A percentile compares a stretch with the other conserved stretches of the same genome.
Conservation (phyloP, 208 protist species). For the Trypanosomatidae sp. region DNA sequence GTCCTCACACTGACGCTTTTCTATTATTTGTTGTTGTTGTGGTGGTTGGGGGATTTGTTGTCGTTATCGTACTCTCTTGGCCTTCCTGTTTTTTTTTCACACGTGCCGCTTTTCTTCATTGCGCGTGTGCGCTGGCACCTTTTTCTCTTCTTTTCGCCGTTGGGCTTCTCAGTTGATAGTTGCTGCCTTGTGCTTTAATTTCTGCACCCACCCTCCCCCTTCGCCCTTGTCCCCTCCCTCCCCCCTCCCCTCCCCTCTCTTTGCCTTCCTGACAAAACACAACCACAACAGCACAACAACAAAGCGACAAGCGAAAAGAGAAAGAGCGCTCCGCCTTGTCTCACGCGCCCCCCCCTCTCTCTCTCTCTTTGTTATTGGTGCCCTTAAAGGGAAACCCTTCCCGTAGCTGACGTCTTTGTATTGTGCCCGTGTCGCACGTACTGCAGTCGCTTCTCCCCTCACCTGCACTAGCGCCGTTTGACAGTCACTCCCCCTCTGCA, state of each 20-base stretch:
- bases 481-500: background rate
- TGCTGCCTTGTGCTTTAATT: background rate
- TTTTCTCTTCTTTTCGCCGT: background rate
- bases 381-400: background rate
- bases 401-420: too few relatives aligned
- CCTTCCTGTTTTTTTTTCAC: slow-evolving; percentile 11
- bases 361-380: background rate
- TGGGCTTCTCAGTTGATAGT: background rate
- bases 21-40: background rate
- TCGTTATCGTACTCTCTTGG: too few relatives aligned
- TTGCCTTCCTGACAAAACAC: background rate
- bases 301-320: background rate
- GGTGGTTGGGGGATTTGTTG: background rate
- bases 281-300: too few relatives aligned
- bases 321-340: background rate
- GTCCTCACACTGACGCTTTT: background rate
- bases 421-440: background rate
- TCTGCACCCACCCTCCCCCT: background rate
- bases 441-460: background rate
- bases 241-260: background rate
- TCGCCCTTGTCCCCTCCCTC: background rate
- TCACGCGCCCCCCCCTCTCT: too few relatives aligned
- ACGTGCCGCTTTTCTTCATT: background rate
- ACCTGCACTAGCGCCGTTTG: background rate
- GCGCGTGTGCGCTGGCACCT: too few relatives aligned